Evolutionary conservation across 768 basidiomycete species (phyloP), one percentile per base, ranked within the genome.

Genomic region (Podaxis sp.): DNA sequence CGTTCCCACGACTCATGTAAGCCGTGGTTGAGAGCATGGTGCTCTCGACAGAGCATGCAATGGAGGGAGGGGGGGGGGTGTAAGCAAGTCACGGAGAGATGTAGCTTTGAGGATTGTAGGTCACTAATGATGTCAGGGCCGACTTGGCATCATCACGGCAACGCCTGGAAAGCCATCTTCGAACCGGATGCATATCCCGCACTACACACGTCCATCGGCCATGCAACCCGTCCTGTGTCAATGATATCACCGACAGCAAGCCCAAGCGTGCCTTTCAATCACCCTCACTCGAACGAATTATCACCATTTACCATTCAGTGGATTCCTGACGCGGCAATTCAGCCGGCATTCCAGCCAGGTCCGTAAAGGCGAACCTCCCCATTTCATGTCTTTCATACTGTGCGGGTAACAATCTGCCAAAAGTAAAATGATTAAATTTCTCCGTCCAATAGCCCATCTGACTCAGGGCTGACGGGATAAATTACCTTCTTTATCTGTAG

Each of bases 1-100:
- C 14, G 14, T 61, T 61, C 59, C 59, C 59, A 61, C 59, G 59
- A 53, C 51, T 55, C 52, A 61, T 48, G 52, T 55, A 61, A 61
- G 52, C 52, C 16, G 28, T 25, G 6, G n/a, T n/a, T n/a, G 42
- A 6, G 42, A 44, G 1, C n/a, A 16, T 14, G 18, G 18, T 18
- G 27, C 32, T 27, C 47, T 48, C 47, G 47, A 48, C 21, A 18
- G 47, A 6, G 13, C 13, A 7, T 4, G 7, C 9, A 42, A 11
- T 42, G 40, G 40, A 48, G 47, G 5, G 28, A 5, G 18, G 27
- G 50, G 21, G 21, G 21, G 21, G 21, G 14, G 27, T 13, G 36
- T n/a, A n/a, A n/a, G 16, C 9, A 25, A n/a, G 5, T 3, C 23
- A 7, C 1, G 1, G 16, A 6, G 28, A 14, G n/a, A 14, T 52